Evolutionary conservation across 306 rosid genomes (phyloP).

Genomic region (Fagus crenata): DNA sequence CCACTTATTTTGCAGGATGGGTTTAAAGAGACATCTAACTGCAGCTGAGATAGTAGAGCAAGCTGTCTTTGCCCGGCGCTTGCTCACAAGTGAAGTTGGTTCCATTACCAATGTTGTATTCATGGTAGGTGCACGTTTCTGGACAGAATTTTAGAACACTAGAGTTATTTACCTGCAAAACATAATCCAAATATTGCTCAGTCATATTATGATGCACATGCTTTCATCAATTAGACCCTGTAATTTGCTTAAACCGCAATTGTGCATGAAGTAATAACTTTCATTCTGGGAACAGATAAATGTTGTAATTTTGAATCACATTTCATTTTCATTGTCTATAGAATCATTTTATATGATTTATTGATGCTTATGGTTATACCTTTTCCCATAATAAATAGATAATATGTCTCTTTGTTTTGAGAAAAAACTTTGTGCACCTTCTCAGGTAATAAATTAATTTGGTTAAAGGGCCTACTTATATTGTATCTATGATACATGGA

Average conservation of each 20-base stretch:
- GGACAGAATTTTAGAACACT: conserved; percentile 5
- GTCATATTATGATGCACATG: background rate
- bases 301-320: background rate
- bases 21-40: conserved; percentile 76
- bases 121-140: conserved; percentile 57
- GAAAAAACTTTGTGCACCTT: background rate
- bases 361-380: background rate
- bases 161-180: background rate
- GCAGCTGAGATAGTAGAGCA: conserved; percentile 95
- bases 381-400: background rate
- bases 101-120: conserved; percentile 83
- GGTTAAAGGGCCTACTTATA: background rate
- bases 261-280: background rate
- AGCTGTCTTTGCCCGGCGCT: conserved; percentile 72
- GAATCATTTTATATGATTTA: background rate
- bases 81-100: conserved; percentile 83
- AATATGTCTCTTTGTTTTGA: background rate
- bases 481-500: background rate
- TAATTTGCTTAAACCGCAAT: background rate
- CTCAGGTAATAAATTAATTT: background rate
- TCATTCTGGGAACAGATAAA: background rate
- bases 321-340: background rate
- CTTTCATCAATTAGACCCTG: background rate
- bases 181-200: background rate
- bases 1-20: conserved; percentile 70